A percentile compares a stretch with the other conserved stretches of the same genome.
Conservation (phyloP, 2,329 filamentous ascomycete genomes). For the Penicillium brevicompactum region DNA sequence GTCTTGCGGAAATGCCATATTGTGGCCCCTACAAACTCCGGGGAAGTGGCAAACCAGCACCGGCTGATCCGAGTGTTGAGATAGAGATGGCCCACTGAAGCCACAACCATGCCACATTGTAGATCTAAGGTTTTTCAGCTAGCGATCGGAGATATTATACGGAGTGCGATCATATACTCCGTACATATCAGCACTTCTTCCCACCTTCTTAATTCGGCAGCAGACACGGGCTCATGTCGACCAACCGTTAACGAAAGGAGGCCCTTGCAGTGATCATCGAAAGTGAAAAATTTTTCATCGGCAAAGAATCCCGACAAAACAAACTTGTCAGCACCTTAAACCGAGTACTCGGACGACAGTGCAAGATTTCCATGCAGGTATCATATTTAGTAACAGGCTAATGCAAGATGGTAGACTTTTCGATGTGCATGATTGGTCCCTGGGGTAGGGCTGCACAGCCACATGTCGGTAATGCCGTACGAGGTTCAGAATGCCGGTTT, state of each 20-base stretch:
- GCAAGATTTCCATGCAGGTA: slow-evolving; percentile 14
- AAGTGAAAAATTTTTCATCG: slow-evolving; percentile 18
- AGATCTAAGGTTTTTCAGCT: neutral
- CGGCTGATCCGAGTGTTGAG: slow-evolving; percentile 6
- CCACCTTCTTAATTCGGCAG: slow-evolving; percentile 12
- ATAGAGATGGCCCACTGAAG: slow-evolving; percentile 12
- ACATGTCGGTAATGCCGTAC: slow-evolving; percentile 13
- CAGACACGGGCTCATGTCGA: neutral
- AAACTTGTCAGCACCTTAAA: slow-evolving; percentile 27
- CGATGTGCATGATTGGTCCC: slow-evolving; percentile 20
- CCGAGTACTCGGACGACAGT: slow-evolving; percentile 5
- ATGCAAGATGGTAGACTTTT: slow-evolving; percentile 24
- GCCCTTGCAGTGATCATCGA: slow-evolving; percentile 7
- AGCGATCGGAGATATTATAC: neutral
- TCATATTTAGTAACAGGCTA: slow-evolving; percentile 24
- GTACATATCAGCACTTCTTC: neutral
- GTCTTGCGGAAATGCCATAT: slow-evolving; percentile 4
- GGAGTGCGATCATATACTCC: neutral
- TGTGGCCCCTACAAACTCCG: slow-evolving; percentile 18
- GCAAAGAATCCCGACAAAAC: slow-evolving; percentile 8
- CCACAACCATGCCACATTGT: slow-evolving; percentile 3
- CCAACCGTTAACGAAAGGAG: slow-evolving; percentile 2
- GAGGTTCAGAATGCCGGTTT: slow-evolving; percentile 6
- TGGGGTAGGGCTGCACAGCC: slow-evolving; percentile 16
- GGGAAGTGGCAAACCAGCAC: slow-evolving; percentile 23